Evolutionary conservation across 352 stramenopile genomes (phyloP), one percentile per base, ranked within the genome.

Genomic region (Phytophthora capsici): DNA sequence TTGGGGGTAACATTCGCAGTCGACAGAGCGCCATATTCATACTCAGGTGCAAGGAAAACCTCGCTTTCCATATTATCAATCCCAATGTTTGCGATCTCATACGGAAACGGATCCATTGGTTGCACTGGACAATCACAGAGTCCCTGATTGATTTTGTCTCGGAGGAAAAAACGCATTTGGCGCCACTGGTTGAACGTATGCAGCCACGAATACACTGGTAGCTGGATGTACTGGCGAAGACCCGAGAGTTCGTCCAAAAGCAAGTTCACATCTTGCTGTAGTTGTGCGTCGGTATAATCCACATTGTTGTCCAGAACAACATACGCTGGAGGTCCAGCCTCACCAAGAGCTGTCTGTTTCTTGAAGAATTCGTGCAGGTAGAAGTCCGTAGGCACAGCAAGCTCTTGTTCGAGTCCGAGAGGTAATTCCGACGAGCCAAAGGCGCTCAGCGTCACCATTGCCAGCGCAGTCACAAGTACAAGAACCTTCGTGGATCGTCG

Each of bases 311-410:
- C 77, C 0, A 91, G 43, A 55, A 93, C 90, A 22, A 97, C 74
- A 63, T 97, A 97, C n/a, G 86, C 88, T 37, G 88, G 83, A 19
- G 91, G 91, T 16, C 91, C 91, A 13, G 91, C 88, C 54, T 96
- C 88, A 37, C 88, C 89, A 36, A 86, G 82, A 46, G 86, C 78
- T 20, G 89, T 94, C 62, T 97, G 88, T 28, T 82, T 80, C 37
- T 93, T 68, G 60, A 97, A 97, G 56, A 97, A 97, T 30, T 90
- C 82, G 55, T 96, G 86, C 7, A 97, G 65, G 48, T 97, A 96
- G 41, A 93, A 96, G 47, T 97, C 86, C 0, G 82, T 86, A 6
- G 91, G 91, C 12, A 96, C 82, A 0, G 89, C 91, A 48, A 97
- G 76, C 56, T 95, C 84, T 73, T 96, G 91, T 52, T 96, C 86